Percentiles rank a stretch among this genome's conserved stretches.
Evolutionary conservation across 768 basidiomycete genomes (phyloP).

Genomic region (Dioszegia aurantiaca): DNA sequence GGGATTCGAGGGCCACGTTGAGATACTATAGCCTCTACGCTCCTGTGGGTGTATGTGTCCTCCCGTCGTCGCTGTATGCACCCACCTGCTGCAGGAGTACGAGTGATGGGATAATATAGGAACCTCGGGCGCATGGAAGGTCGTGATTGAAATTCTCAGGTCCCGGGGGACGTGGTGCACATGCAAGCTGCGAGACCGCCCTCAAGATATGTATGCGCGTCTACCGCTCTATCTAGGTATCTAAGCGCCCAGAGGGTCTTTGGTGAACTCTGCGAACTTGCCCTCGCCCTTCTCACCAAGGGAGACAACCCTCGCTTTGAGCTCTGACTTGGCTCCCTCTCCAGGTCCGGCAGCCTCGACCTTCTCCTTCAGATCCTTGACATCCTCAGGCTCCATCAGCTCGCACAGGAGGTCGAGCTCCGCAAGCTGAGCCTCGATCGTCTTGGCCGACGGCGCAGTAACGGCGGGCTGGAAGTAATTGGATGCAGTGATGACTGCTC

Average conservation of each 20-base stretch:
- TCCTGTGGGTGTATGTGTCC: too few species aligned
- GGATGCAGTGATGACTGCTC: conserved; percentile 52
- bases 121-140: too few species aligned
- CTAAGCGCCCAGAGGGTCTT: conserved; percentile 18
- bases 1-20: too few species aligned
- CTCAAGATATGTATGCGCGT: too few species aligned
- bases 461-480: conserved; percentile 55
- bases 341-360: conserved; percentile 52
- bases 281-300: conserved; percentile 43
- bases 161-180: too few species aligned
- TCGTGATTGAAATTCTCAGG: too few species aligned
- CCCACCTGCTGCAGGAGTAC: too few species aligned
- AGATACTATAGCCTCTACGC: too few species aligned
- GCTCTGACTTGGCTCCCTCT: conserved; percentile 47
- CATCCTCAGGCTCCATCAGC: conserved; percentile 53
- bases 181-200: too few species aligned
- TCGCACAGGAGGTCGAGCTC: conserved; percentile 54
- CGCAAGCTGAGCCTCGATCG: conserved; percentile 53
- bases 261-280: conserved; percentile 54
- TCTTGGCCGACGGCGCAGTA: conserved; percentile 49
- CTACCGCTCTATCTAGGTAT: neutral
- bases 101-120: too few species aligned
- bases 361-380: conserved; percentile 52
- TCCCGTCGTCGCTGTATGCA: too few species aligned
- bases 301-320: conserved; percentile 41